Base-by-base conservation (phyloP, 2,329 filamentous ascomycete species). In the Fusarium goolgardi region DNA sequence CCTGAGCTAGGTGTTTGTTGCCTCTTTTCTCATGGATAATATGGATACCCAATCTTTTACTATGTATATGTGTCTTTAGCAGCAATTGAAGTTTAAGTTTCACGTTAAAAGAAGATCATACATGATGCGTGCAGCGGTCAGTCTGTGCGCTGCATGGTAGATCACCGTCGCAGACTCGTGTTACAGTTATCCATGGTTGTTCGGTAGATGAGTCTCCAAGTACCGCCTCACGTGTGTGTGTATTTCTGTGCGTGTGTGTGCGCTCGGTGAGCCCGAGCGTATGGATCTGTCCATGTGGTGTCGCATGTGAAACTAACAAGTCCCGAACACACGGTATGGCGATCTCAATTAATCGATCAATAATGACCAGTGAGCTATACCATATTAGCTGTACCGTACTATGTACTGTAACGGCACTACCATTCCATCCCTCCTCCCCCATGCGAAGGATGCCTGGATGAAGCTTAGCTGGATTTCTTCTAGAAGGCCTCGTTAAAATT, bases 101-200 rank as follows among this genome's bases (percentile, higher is more conserved):
- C 21, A 18, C 16, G 40, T 43, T 18, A 18, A 20, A 45, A 10
- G 43, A 31, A 20, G 25, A 45, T 45, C 18, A 31, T 45, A 16
- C 41, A 13, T 34, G 27, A 15, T 31, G 20, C 27, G 11, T 31
- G 16, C 37, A 43, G 15, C 21, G 40, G 21, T 43, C 40, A 25
- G 47, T 50, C 47, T 50, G 47, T 50, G 47, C 47, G 34, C 21
- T 35, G 10, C 13, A 27, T 50, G 32, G 27, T 45, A 29, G 43
- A 45, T 45, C 43, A 45, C 13, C 4, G 27, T 20, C 43, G 6
- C 11, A 44, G 18, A 12, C 10, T 29, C 25, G 5, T 45, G 27
- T 45, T 31, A 21, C n/a, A n/a, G n/a, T n/a, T n/a, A 10, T n/a
- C 35, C n/a, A 20, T 39, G 4, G 1, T 9, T 18, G 9, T 5